Evolutionary conservation across 768 basidiomycete genomes (phyloP), one percentile per base, ranked within the genome.

Genomic region (Jaapia argillacea): DNA sequence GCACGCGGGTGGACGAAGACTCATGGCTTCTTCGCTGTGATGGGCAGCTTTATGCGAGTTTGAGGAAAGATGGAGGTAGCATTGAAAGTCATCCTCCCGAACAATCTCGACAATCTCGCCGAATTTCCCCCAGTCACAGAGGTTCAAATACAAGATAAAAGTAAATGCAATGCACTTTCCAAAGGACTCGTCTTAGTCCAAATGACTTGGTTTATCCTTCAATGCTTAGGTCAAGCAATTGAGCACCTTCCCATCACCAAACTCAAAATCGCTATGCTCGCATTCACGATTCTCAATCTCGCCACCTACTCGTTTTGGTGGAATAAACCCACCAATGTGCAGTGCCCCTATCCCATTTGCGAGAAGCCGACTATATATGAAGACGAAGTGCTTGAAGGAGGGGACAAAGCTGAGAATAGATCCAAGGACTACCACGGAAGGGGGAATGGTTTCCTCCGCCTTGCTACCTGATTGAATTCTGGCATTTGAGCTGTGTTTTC

Each of bases 191-290:
- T n/a, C n/a, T 10, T 65, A 3, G 28, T 56, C 7, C 60, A 65
- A 44, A 55, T 53, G 1, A 31, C 33, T 3, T 64, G 63, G 63
- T 65, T 64, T 41, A 40, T 58, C 5, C n/a, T 56, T 2, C 62
- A 64, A 36, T 52, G 49, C 41, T 39, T 61, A 3, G 51, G 52
- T 6, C 58, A 61, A 1, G 18, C n/a, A 10, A 26, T 35, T 5
- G 23, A 54, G 31, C 46, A 48, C 36, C 53, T 63, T 6, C 37
- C 44, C 1, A 44, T 66, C 13, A 58, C 60, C 0, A 53, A 58
- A 40, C 46, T 66, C 3, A 64, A 66, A 47, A 27, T 65, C 6
- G 52, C 50, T 14, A 63, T 61, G 4, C 37, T 62, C 1, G 62
- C 52, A 3, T 59, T 52, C 18, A 47, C 20, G 5, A 23, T 41